Base-by-base conservation (phyloP, 768 basidiomycete genomes). In the Baorangia bicolor region DNA sequence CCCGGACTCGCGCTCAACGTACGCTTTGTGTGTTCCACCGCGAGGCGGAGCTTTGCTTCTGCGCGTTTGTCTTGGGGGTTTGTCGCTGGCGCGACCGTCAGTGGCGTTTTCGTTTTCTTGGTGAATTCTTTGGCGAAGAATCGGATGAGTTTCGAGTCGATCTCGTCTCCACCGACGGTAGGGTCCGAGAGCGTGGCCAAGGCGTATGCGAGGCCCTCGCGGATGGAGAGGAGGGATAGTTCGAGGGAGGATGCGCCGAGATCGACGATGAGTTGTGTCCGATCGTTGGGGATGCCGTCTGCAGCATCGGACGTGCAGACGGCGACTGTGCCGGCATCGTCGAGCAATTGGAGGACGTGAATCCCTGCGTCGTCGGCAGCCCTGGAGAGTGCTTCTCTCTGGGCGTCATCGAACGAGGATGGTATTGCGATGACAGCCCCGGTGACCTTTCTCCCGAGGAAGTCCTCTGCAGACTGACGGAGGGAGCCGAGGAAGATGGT, bases 51-150 rank as follows among this genome's bases (percentile, higher is more conserved):
- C 68, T 95, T 96, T n/a, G 93, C 91, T 65, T 93, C 88, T 1
- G 95, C 92, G 23, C 97, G 90, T 64, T 84, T 79, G 73, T 94
- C 90, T 31, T 77, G 75, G 18, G 76, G 61, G 21, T 83, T 77
- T 3, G 77, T 76, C 6, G 87, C 75, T 1, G 87, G 86, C 51
- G 77, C 82, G 16, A 93, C 79, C 10, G 80, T 74, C 40, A 97
- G 77, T 0, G 86, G 75, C 23, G 82, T 81, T 72, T 92, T 93
- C 18, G 89, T 94, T 77, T 97, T 99, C 76, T 98, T 98, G 47
- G 90, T 91, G 73, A 99, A 99, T 60, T 99, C 96, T 68, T 93
- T 86, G 50, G 90, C 86, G 71, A 99, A 97, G 78, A 90, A 91
- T 57, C 88, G 87, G 75, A 97, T 85, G 39, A 98, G 80, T 66